These are phyloP conservation scores for Phytophthora sojae DNA, from an alignment of 352 stramenopile genomes.

Conservation along the genomic window DNA sequence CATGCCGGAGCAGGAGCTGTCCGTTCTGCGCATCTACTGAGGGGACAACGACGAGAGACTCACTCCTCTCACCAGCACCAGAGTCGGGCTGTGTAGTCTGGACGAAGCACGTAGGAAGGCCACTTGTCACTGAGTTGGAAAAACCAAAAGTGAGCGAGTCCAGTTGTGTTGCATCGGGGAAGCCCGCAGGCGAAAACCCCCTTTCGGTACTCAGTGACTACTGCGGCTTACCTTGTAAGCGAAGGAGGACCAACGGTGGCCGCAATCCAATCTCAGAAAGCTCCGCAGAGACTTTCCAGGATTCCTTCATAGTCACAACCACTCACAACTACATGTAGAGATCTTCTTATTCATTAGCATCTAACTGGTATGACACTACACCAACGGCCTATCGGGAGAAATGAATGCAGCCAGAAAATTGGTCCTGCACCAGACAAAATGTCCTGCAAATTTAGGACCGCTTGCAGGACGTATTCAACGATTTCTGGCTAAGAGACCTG, in stretches of 20 bases:
- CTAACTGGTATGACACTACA: conserved; percentile 1
- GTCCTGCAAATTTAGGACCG: too few relatives aligned
- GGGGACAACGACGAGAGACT: too few relatives aligned
- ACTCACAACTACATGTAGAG: conserved; percentile 4
- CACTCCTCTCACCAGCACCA: not conserved
- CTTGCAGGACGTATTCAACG: too few relatives aligned
- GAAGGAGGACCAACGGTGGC: not conserved
- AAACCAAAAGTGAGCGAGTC: not conserved
- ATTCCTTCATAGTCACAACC: conserved; percentile 4
- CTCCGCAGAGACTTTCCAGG: conserved; percentile 1
- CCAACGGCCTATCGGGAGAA: not conserved
- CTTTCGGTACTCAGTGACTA: conserved; percentile 2
- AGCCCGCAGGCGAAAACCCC: not conserved
- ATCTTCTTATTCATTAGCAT: conserved; percentile 1
- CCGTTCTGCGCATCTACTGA: too few relatives aligned
- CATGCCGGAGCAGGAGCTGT: too few relatives aligned
- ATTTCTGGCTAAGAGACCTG: too few relatives aligned
- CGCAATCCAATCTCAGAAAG: not conserved
- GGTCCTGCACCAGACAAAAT: too few relatives aligned
- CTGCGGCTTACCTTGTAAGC: conserved; percentile 1
- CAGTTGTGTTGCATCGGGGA: conserved; percentile 7
- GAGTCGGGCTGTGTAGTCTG: not conserved
- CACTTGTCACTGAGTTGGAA: not conserved
- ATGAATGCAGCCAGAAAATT: too few relatives aligned
- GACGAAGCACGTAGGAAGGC: not conserved